Percentiles rank a stretch among this genome's conserved stretches.
These are phyloP conservation scores for Cucumis sativus DNA, from an alignment of 306 rosid genomes.

Conservation along the genomic window Cucumber_9930_V3 NC_026657.2:10553001-10553500, in stretches of 20 bases:
- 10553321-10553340: not conserved
- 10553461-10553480: not conserved
- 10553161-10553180: no score
- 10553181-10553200: no score
- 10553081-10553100: no score
- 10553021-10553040: no score
- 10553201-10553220: no score
- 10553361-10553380: not conserved
- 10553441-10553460: constrained; percentile 7
- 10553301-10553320: not conserved
- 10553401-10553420: not conserved
- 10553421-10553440: not conserved
- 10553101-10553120: no score
- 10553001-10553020: no score
- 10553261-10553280: not conserved
- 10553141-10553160: no score
- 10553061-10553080: no score
- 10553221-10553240: not conserved
- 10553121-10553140: no score
- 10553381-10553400: not conserved
- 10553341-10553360: not conserved
- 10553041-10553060: no score
- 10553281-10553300: not conserved
- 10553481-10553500: not conserved
- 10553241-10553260: not conserved